These are phyloP conservation scores for Dictyostelium firmibasis DNA, from an alignment of 78 protist genomes.

Conservation along the genomic window DNA sequence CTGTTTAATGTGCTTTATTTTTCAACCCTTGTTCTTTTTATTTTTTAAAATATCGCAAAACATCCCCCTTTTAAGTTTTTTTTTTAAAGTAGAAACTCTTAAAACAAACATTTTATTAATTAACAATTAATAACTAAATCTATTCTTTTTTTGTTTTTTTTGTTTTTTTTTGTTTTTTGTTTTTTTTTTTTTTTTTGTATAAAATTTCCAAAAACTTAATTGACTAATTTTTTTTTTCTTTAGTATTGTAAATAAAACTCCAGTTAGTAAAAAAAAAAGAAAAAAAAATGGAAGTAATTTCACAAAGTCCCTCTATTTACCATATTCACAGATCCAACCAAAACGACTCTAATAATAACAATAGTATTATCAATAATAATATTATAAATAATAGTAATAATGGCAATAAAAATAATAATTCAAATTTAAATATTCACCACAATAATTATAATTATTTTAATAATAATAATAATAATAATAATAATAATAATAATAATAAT, in stretches of 20 bases:
- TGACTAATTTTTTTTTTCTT: background rate
- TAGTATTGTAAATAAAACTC: background rate
- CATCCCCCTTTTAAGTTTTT: too few species aligned
- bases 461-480: background rate
- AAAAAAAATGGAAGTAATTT: constrained; percentile 8
- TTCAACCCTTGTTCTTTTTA: too few species aligned
- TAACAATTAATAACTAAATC: too few species aligned
- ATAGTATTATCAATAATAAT: background rate
- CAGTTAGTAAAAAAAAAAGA: background rate
- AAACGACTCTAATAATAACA: background rate
- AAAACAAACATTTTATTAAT: background rate
- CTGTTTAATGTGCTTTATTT: too few species aligned
- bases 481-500: background rate
- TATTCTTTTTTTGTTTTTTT: background rate
- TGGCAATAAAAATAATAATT: background rate
- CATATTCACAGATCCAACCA: background rate
- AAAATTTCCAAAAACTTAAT: background rate
- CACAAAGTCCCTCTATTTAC: background rate
- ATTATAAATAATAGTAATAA: background rate
- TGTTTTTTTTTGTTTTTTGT: background rate
- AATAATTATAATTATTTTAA: background rate
- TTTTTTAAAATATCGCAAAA: too few species aligned
- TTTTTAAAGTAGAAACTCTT: background rate
- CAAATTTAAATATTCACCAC: background rate
- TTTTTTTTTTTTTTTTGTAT: background rate